phyloP scores from a whole-genome alignment of 1,139 yeast species.

The Lodderomyces elongisporus region DNA sequence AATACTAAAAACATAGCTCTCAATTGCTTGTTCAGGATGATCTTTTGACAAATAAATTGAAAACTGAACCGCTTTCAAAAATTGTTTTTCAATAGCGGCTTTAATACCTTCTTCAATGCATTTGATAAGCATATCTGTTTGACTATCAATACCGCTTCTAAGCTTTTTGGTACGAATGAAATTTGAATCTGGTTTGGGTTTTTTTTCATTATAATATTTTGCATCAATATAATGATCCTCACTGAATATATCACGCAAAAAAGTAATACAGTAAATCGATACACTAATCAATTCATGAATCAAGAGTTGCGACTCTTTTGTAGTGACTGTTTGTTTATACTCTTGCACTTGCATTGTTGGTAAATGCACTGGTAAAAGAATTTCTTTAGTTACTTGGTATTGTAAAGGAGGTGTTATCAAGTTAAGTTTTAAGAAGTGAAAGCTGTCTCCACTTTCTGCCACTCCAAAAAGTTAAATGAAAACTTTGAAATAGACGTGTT shows the following conservation, averaged over 20 bases:
- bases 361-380: not conserved
- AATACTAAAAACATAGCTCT: constrained; percentile 46
- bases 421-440: too few species aligned
- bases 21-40: constrained; percentile 34
- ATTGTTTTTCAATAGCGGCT: constrained; percentile 36
- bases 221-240: constrained; percentile 44
- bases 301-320: constrained; percentile 33
- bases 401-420: too few species aligned
- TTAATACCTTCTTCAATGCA: constrained; percentile 50
- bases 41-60: constrained; percentile 38
- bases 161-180: constrained; percentile 43
- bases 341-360: constrained; percentile 13
- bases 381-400: too few species aligned
- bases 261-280: constrained; percentile 50
- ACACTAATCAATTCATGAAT: constrained; percentile 40
- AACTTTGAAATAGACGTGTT: too few species aligned
- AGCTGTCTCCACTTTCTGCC: too few species aligned
- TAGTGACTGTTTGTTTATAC: constrained; percentile 14
- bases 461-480: too few species aligned
- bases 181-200: constrained; percentile 11
- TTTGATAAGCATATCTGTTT: constrained; percentile 25
- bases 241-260: constrained; percentile 45
- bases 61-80: constrained; percentile 41
- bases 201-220: constrained; percentile 27
- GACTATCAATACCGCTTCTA: constrained; percentile 32